Evolutionary conservation across 495 filamentous ascomycete species (phyloP).

Genomic region (Annulohypoxylon stygium): DNA sequence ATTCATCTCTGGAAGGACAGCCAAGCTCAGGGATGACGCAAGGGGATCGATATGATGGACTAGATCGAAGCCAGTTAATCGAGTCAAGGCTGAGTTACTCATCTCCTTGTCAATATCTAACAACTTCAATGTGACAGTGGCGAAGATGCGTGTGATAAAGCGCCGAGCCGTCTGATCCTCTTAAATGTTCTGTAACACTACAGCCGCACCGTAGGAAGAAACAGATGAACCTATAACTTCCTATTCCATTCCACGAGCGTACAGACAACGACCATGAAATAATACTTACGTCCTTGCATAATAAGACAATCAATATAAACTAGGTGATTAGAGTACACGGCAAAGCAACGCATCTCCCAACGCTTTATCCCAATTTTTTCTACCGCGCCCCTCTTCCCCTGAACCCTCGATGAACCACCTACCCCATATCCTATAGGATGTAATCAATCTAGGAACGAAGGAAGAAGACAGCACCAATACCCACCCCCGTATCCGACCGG

Average conservation of each 20-base stretch:
- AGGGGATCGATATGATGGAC: slow-evolving; percentile 14
- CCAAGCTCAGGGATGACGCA: slow-evolving; percentile 10
- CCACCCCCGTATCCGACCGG: slow-evolving; percentile 29
- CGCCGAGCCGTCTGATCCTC: neutral
- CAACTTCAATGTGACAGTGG: slow-evolving; percentile 6
- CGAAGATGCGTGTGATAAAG: neutral
- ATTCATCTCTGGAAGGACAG: neutral
- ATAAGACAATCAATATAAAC: slow-evolving; percentile 1
- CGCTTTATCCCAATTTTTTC: neutral
- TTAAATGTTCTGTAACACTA: neutral
- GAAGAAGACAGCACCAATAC: neutral
- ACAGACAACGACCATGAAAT: neutral
- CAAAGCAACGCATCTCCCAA: neutral
- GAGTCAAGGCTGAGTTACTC: neutral
- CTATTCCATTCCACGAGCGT: neutral
- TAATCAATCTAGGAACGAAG: slow-evolving; percentile 12
- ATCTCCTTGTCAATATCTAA: neutral
- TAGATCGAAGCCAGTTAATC: neutral
- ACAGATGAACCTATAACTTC: neutral
- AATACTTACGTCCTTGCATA: slow-evolving; percentile 22
- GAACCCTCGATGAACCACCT: neutral
- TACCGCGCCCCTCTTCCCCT: neutral
- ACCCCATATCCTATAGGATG: slow-evolving; percentile 1
- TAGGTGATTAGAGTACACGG: slow-evolving; percentile 23
- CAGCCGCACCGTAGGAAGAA: neutral